Evolutionary conservation across 1,284 basidiomycete genomes (phyloP).

Genomic region (Cryptococcus jaspeensis): DNA sequence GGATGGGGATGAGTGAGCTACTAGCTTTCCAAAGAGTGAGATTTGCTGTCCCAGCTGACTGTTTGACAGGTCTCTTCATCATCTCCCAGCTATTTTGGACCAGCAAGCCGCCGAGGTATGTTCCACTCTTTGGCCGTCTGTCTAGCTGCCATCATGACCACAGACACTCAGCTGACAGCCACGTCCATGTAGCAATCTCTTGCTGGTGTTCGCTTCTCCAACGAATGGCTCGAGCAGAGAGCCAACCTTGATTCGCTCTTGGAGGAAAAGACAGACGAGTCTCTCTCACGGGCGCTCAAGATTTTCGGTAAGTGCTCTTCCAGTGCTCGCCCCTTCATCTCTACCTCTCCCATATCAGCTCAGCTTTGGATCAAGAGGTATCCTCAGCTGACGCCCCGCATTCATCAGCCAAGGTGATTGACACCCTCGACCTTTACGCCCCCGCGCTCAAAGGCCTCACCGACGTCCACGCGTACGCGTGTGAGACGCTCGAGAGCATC

Average conservation of each 20-base stretch:
- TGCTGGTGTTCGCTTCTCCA: conserved; percentile 16
- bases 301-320: conserved; percentile 22
- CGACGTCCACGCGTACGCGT: conserved; percentile 33
- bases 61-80: conserved; percentile 8
- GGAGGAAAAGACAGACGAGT: conserved; percentile 14
- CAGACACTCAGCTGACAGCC: not conserved
- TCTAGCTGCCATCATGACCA: not conserved
- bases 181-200: conserved; percentile 14
- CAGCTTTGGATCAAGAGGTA: not conserved
- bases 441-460: conserved; percentile 34
- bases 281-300: conserved; percentile 21
- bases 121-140: too few species aligned
- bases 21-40: not conserved
- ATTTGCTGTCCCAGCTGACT: not conserved
- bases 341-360: not conserved
- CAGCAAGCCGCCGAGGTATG: conserved; percentile 29
- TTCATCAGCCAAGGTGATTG: conserved; percentile 32
- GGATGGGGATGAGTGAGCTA: conserved; percentile 22
- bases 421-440: conserved; percentile 33
- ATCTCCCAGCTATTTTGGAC: conserved; percentile 26
- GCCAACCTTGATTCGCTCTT: conserved; percentile 19
- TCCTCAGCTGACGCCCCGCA: not conserved
- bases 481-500: conserved; percentile 28
- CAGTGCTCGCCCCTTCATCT: not conserved
- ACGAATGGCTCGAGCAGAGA: conserved; percentile 25